Evolutionary conservation across 768 basidiomycete species (phyloP).

Genomic region (Lactarius hengduanensis): DNA sequence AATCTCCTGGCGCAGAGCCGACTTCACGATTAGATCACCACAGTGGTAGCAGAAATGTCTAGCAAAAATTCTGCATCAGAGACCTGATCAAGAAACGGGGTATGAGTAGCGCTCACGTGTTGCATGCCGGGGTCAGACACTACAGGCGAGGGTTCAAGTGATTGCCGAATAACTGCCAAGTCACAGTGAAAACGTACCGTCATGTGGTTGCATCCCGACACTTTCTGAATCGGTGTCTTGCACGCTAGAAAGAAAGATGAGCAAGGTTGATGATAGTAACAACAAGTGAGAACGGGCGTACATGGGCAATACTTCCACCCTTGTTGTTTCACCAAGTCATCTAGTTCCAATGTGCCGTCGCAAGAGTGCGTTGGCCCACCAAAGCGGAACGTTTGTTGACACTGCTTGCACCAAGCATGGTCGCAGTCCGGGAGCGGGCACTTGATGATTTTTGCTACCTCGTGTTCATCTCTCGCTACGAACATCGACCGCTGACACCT

Average conservation of each 20-base stretch:
- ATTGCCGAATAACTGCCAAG: neutral
- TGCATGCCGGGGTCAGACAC: constrained; percentile 58
- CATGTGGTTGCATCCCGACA: constrained; percentile 59
- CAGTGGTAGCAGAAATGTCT: constrained; percentile 56
- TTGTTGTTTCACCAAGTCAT: constrained; percentile 32
- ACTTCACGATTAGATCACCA: constrained; percentile 46
- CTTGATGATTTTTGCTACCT: constrained; percentile 26
- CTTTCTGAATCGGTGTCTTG: constrained; percentile 50
- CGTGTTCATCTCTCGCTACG: constrained; percentile 35
- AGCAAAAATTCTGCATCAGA: neutral
- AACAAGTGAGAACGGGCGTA: constrained; percentile 12
- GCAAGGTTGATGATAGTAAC: too few relatives aligned
- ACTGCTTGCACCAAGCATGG: constrained; percentile 37
- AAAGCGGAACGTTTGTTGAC: constrained; percentile 31
- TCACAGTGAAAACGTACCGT: constrained; percentile 39
- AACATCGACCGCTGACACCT: constrained; percentile 31
- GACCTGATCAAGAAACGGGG: neutral
- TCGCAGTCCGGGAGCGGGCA: constrained; percentile 36
- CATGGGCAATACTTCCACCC: constrained; percentile 40
- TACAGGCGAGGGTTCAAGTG: constrained; percentile 26
- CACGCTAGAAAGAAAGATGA: constrained; percentile 38
- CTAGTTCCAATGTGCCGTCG: constrained; percentile 37
- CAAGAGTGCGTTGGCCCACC: constrained; percentile 33
- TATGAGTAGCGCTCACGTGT: constrained; percentile 36
- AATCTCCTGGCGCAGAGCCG: constrained; percentile 37